Base-by-base conservation (phyloP, 2,329 filamentous ascomycete species). In the Epichloe hybrida region DNA sequence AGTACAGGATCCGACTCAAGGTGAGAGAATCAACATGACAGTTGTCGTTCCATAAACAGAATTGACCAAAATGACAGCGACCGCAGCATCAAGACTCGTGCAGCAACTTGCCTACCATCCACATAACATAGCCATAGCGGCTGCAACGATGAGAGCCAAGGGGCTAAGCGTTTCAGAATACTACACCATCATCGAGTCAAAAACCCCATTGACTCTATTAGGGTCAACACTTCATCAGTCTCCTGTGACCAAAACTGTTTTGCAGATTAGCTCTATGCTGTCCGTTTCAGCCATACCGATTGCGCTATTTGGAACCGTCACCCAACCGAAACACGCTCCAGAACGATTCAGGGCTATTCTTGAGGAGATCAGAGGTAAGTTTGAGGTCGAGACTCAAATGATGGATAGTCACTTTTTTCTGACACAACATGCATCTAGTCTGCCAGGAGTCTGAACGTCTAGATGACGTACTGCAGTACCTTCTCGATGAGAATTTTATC, bases 231-330 rank as follows among this genome's bases (percentile, higher is more conserved):
- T 61, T 31, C 52, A 60, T 39, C 58, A 60, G 38, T 61, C 57
- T 7, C 58, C 58, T 3, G 50, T 58, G 4, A 58, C 58, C 8
- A 53, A 54, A 38, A 55, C 54, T 8, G 50, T 61, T 15, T 46
- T 61, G 31, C 53, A 56, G 17, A 54, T 60, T 41, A 61, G 58
- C 47, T 51, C 58, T 9, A 59, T 61, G 59, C 53, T 61, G n/a
- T 58, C 59, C 1, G 47, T 47, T 2, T 54, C 56, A 3, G 52
- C 52, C 8, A 58, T 61, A 44, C 59, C 59, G 2, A 54, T 57
- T 7, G 39, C 55, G 17, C 47, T 61, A 23, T 58, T 61, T 48
- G 49, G 37, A 20, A 39, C 44, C 17, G 41, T 52, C 12, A 50
- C 48, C n/a, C 48, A 17, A n/a, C 37, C 34, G 20, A 55, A 53